Evolutionary conservation across 2,329 filamentous ascomycete species (phyloP).

Genomic region (Cordyceps javanica): DNA sequence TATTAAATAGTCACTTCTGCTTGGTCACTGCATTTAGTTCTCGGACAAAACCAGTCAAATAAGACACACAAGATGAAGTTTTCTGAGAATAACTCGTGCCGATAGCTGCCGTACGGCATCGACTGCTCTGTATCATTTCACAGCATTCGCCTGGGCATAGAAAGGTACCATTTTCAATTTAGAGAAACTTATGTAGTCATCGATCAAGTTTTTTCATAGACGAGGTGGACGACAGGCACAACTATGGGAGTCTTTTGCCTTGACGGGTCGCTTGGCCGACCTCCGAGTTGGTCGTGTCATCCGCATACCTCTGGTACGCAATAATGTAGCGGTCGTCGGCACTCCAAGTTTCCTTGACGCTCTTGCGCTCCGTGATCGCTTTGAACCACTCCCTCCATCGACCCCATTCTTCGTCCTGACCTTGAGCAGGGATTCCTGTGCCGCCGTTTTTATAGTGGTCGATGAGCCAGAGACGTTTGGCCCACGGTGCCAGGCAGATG

Average conservation of each 20-base stretch:
- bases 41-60: too few relatives aligned
- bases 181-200: too few relatives aligned
- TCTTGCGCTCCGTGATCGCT: constrained; percentile 53
- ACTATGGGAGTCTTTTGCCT: constrained; percentile 54
- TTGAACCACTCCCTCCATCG: constrained; percentile 60
- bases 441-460: constrained; percentile 65
- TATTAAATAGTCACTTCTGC: too few relatives aligned
- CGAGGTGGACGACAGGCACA: background rate
- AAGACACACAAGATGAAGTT: too few relatives aligned
- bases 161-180: too few relatives aligned
- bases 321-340: constrained; percentile 60
- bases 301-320: constrained; percentile 62
- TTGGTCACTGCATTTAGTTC: too few relatives aligned
- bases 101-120: too few relatives aligned
- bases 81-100: too few relatives aligned
- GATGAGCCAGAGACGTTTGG: constrained; percentile 64
- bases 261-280: constrained; percentile 57
- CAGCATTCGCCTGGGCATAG: too few relatives aligned
- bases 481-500: constrained; percentile 67
- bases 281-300: constrained; percentile 56
- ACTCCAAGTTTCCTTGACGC: constrained; percentile 62
- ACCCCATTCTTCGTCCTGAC: constrained; percentile 53
- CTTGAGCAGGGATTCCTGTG: constrained; percentile 38
- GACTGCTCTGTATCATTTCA: too few relatives aligned
- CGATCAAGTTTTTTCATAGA: too few relatives aligned